Evolutionary conservation across 345 rosid genomes (phyloP), one percentile per base, ranked within the genome.

Genomic region (Rubroshorea leprosula): DNA sequence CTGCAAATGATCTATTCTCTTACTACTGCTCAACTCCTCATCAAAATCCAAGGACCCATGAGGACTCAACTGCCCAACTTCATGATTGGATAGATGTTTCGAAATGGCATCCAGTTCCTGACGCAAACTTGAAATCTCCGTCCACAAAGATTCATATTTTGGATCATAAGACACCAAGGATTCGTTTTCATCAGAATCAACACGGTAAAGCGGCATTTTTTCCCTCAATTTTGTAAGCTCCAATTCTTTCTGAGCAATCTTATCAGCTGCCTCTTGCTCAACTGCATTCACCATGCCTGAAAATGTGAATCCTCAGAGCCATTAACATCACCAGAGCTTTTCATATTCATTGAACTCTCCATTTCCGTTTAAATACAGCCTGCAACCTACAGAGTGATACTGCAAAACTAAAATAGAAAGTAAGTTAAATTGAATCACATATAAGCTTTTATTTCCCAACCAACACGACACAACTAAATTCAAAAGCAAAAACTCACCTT

Each of bases 81-180:
- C 99, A 60, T 73, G 71, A 66, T 53, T 54, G 6, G 68, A 66
- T 35, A 87, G 66, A 12, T 77, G 73, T 47, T 78, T 83, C 54
- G 80, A 70, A 46, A 93, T 74, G 53, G 68, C 64, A 66, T 76
- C 90, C 52, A 93, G 62, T 70, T 93, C 96, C 63, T 79, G 77
- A 31, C 84, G 87, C 71, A 93, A 71, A 63, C 66, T 60, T 16
- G 80, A 79, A 52, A 94, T 68, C 68, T 87, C 89, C 63, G 82
- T 76, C 23, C 12, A 3, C 41, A 35, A 35, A 13, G 41, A 67
- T 60, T 71, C 75, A 15, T 6, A 3, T 2, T 55, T 55, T 1
- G 52, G 61, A 23, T 67, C 74, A 29, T 48, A 26, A 51, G 60
- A 39, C 44, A 50, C 49, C 5, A 6, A 39, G 7, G 63, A 47